These are phyloP conservation scores for Cadophora sp. DNA, from an alignment of 2,329 filamentous ascomycete species.

Conservation along the genomic window DNA sequence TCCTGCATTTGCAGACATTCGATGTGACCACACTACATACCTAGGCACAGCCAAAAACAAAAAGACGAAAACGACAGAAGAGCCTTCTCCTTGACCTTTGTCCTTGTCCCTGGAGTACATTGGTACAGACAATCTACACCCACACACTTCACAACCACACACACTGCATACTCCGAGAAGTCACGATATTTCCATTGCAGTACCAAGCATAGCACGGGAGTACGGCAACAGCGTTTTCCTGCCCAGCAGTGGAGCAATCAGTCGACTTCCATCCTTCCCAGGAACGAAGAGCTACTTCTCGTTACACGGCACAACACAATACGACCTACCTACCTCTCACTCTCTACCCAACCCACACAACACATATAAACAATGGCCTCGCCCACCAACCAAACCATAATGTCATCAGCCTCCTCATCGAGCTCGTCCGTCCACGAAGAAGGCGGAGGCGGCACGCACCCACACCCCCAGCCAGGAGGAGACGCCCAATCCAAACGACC, in stretches of 20 bases:
- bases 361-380: conserved; percentile 10
- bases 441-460: conserved; percentile 6
- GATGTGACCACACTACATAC: conserved; percentile 6
- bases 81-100: background rate
- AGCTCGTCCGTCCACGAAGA: conserved; percentile 20
- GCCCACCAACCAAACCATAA: background rate
- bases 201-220: background rate
- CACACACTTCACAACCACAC: background rate
- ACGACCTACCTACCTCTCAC: background rate
- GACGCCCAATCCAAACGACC: conserved; percentile 55
- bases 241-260: background rate
- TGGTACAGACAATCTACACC: background rate
- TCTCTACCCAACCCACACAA: background rate
- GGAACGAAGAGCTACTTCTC: background rate
- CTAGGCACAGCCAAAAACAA: background rate
- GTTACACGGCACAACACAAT: background rate
- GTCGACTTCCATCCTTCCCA: background rate
- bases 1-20: conserved; percentile 2
- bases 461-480: conserved; percentile 10
- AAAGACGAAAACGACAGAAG: background rate
- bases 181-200: conserved; percentile 16
- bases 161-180: background rate
- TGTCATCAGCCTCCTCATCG: conserved; percentile 15
- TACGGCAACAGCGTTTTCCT: background rate
- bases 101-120: background rate